These are phyloP conservation scores for Aaosphaeria arxii DNA, from an alignment of 2,329 filamentous ascomycete genomes.

Conservation along the genomic window DNA sequence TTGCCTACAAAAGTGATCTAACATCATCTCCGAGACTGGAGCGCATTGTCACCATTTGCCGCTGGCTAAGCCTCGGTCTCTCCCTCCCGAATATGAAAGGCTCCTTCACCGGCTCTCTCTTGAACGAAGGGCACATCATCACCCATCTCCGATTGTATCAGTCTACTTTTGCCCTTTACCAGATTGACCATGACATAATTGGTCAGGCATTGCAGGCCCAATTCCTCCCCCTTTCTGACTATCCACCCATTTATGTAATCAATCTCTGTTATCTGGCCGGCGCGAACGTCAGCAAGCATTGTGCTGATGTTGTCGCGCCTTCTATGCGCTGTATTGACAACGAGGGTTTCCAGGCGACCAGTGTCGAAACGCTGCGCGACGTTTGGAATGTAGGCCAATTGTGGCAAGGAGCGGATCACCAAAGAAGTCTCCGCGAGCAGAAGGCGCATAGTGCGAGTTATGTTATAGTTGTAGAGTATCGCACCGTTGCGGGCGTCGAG, in stretches of 20 bases:
- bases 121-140: constrained; percentile 40
- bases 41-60: too few relatives aligned
- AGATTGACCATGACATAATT: constrained; percentile 72
- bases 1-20: too few relatives aligned
- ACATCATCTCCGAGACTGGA: neutral
- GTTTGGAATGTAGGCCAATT: constrained; percentile 62
- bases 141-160: constrained; percentile 40
- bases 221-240: constrained; percentile 65
- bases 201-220: constrained; percentile 68
- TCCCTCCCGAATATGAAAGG: constrained; percentile 1
- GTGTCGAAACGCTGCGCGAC: constrained; percentile 58
- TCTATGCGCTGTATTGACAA: constrained; percentile 52
- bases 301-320: constrained; percentile 59
- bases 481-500: constrained; percentile 73
- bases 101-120: constrained; percentile 1
- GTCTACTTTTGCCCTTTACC: constrained; percentile 66
- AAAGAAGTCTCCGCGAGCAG: constrained; percentile 71
- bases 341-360: constrained; percentile 60
- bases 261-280: constrained; percentile 67
- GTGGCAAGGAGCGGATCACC: constrained; percentile 72
- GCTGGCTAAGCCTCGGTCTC: neutral
- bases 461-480: constrained; percentile 64
- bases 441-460: constrained; percentile 64
- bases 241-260: constrained; percentile 90
- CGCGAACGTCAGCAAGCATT: constrained; percentile 65